These are phyloP conservation scores for Zygosaccharomyces rouxii DNA, from an alignment of 805 yeast species.

Conservation along the genomic window DNA sequence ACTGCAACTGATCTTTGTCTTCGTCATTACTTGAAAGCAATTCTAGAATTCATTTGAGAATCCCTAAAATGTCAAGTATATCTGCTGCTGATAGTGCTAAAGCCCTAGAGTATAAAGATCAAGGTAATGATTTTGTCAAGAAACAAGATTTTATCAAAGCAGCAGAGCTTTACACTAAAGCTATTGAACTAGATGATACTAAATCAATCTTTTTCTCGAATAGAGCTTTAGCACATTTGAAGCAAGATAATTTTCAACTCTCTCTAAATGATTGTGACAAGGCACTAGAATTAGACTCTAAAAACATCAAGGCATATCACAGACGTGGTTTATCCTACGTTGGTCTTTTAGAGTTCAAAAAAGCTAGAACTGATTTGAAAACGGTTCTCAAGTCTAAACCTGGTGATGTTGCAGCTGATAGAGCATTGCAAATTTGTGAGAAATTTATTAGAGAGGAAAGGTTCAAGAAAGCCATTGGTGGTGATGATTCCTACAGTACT, in stretches of 20 bases:
- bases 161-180: constrained; percentile 63
- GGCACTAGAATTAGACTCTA: constrained; percentile 63
- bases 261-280: constrained; percentile 75
- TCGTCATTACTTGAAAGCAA: background rate
- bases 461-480: constrained; percentile 84
- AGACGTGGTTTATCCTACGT: constrained; percentile 79
- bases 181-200: constrained; percentile 57
- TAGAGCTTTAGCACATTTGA: constrained; percentile 85
- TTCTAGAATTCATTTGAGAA: background rate
- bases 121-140: constrained; percentile 73
- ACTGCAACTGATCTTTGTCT: background rate
- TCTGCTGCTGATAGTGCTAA: constrained; percentile 22
- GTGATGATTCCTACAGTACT: constrained; percentile 41
- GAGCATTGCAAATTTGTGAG: constrained; percentile 57
- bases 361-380: constrained; percentile 67
- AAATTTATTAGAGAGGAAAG: constrained; percentile 66
- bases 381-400: constrained; percentile 60
- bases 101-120: constrained; percentile 54
- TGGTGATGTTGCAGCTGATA: constrained; percentile 60
- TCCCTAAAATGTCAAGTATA: constrained; percentile 18
- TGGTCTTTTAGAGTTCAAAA: constrained; percentile 71
- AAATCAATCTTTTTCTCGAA: constrained; percentile 72
- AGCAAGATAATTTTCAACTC: constrained; percentile 78
- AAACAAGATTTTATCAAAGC: constrained; percentile 61
- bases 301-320: constrained; percentile 75